A percentile compares a stretch with the other conserved stretches of the same genome.
These are phyloP conservation scores for Phytophthora palmivora DNA, from an alignment of 352 stramenopile species.

Conservation along the genomic window DNA sequence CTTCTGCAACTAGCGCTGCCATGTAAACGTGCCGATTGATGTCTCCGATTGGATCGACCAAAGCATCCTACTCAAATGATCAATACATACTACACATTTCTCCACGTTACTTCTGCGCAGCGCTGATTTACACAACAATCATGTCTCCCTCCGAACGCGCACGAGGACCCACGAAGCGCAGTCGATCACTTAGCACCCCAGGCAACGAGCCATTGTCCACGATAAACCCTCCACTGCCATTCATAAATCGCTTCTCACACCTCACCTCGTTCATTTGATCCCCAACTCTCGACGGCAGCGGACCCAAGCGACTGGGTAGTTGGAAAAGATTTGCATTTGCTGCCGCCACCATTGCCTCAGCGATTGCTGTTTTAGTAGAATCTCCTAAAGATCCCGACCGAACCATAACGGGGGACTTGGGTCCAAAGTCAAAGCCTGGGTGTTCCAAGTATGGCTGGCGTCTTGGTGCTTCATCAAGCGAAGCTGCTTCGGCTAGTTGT, in stretches of 20 bases:
- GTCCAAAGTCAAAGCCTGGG: constrained; percentile 17
- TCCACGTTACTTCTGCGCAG: constrained; percentile 1
- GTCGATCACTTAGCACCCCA: constrained; percentile 2
- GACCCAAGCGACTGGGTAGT: constrained; percentile 8
- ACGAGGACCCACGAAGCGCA: constrained; percentile 5
- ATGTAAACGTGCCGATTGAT: too few relatives aligned
- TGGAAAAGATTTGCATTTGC: constrained; percentile 15
- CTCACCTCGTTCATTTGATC: neutral
- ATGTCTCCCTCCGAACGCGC: constrained; percentile 24
- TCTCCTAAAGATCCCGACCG: neutral
- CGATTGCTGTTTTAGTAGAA: constrained; percentile 1
- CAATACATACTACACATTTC: constrained; percentile 8
- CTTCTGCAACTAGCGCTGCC: too few relatives aligned
- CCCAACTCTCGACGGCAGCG: neutral
- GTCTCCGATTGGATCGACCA: neutral
- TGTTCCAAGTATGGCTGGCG: constrained; percentile 28
- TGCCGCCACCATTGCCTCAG: constrained; percentile 8
- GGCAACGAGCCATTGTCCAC: neutral
- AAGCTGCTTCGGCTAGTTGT: neutral
- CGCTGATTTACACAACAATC: constrained; percentile 21
- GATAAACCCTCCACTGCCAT: neutral
- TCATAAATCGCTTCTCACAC: neutral
- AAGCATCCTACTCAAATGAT: constrained; percentile 1
- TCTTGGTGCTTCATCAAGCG: neutral
- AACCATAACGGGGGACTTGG: constrained; percentile 9